These are phyloP conservation scores for Lasiosphaeris hirsuta DNA, from an alignment of 495 filamentous ascomycete genomes.

Conservation along the genomic window DNA sequence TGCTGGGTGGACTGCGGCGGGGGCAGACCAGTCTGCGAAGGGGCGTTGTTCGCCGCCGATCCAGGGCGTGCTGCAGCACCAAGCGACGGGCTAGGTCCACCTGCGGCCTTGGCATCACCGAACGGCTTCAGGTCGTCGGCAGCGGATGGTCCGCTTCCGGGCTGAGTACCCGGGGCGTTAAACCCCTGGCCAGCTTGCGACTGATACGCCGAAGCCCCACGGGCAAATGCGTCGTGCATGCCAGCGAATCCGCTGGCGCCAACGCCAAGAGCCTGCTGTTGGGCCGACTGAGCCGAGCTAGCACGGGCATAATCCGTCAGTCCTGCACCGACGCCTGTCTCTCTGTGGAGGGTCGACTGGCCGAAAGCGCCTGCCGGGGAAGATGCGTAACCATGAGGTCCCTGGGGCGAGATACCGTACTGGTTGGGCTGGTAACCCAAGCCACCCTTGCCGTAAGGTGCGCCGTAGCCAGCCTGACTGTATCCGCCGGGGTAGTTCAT, in stretches of 20 bases:
- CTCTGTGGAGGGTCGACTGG: slow-evolving; percentile 63
- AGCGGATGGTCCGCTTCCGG: slow-evolving; percentile 36
- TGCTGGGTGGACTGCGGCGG: slow-evolving; percentile 68
- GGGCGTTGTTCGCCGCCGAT: slow-evolving; percentile 73
- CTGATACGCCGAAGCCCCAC: slow-evolving; percentile 55
- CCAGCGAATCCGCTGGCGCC: slow-evolving; percentile 64
- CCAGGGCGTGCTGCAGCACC: slow-evolving; percentile 77
- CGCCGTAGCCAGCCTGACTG: slow-evolving; percentile 62
- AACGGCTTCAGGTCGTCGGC: slow-evolving; percentile 77
- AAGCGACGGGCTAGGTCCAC: slow-evolving; percentile 80
- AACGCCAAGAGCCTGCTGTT: slow-evolving; percentile 62
- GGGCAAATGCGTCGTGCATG: slow-evolving; percentile 76
- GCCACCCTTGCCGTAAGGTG: slow-evolving; percentile 72
- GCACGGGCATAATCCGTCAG: slow-evolving; percentile 73
- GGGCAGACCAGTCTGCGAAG: slow-evolving; percentile 65
- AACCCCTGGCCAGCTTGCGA: slow-evolving; percentile 67
- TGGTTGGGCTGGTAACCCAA: slow-evolving; percentile 68
- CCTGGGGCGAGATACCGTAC: slow-evolving; percentile 69
- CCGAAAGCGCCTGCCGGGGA: slow-evolving; percentile 76
- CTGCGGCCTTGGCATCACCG: slow-evolving; percentile 62
- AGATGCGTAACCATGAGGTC: slow-evolving; percentile 72
- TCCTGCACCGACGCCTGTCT: slow-evolving; percentile 53
- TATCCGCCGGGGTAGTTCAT: slow-evolving; percentile 74
- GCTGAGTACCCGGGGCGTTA: slow-evolving; percentile 58
- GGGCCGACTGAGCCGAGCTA: slow-evolving; percentile 68